Percentiles rank a stretch among this genome's conserved stretches.
These are phyloP conservation scores for Eutrema yunnanense DNA, from an alignment of 345 rosid species.

Conservation along the genomic window DNA sequence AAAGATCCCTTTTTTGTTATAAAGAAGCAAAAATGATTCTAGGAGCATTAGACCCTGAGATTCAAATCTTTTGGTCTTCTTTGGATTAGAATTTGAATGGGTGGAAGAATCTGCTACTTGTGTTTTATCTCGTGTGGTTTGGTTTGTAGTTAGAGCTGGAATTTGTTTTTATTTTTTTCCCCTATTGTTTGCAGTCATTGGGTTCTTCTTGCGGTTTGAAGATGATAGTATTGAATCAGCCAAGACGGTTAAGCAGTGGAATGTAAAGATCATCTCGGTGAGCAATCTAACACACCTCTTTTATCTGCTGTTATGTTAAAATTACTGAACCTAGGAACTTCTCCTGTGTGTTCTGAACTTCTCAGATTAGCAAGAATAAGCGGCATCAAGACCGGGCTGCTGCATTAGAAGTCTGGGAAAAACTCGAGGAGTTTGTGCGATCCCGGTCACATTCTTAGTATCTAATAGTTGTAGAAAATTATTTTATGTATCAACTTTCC, in stretches of 20 bases:
- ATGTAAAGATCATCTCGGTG: slow-evolving; percentile 94
- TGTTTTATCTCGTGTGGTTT: background rate
- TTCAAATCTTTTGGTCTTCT: background rate
- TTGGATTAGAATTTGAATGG: background rate
- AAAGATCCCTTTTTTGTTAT: background rate
- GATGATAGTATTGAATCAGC: slow-evolving; percentile 96
- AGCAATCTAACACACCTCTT: slow-evolving; percentile 7
- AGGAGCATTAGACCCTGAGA: background rate
- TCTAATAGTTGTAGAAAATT: slow-evolving; percentile 14
- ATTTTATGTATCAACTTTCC: slow-evolving; percentile 15
- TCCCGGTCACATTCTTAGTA: slow-evolving; percentile 68
- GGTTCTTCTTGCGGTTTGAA: slow-evolving; percentile 89
- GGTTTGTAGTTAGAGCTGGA: background rate
- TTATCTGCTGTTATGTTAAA: background rate
- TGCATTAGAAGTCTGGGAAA: slow-evolving; percentile 95
- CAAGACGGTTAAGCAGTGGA: slow-evolving; percentile 94
- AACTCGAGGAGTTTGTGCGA: slow-evolving; percentile 84
- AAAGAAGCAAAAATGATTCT: background rate
- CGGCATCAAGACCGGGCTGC: slow-evolving; percentile 95
- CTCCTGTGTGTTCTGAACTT: slow-evolving; percentile 9
- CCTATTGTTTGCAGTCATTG: slow-evolving; percentile 55
- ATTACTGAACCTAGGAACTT: background rate
- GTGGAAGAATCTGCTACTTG: background rate
- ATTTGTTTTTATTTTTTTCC: background rate
- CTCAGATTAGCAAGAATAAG: slow-evolving; percentile 96